These are phyloP conservation scores for Coemansia sp. DNA, from an alignment of 192 early-diverging fungal species.

Conservation along the genomic window DNA sequence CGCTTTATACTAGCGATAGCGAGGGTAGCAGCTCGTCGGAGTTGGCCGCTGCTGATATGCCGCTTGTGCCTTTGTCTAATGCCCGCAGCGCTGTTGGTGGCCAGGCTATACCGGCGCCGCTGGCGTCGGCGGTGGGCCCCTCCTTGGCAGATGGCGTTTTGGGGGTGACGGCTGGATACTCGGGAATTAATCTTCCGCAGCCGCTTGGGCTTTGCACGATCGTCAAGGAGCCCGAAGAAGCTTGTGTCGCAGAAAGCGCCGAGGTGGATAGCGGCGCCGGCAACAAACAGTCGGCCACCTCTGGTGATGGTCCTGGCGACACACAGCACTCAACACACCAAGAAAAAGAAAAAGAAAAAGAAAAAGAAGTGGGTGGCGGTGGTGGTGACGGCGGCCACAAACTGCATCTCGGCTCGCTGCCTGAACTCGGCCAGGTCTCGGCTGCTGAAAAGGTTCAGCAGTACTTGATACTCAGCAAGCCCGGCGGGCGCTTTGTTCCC, in stretches of 20 bases:
- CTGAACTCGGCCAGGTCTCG: not conserved
- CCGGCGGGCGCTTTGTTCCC: slow-evolving; percentile 54
- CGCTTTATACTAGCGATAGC: slow-evolving; percentile 20
- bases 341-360: not conserved
- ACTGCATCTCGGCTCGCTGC: not conserved
- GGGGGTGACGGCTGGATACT: not conserved
- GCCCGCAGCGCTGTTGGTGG: too few species aligned
- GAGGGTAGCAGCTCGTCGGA: slow-evolving; percentile 10
- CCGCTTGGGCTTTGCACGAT: slow-evolving; percentile 22
- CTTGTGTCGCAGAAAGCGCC: not conserved
- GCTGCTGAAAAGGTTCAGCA: slow-evolving; percentile 10
- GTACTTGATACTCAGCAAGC: slow-evolving; percentile 55
- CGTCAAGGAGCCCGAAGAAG: not conserved
- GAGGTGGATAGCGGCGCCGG: not conserved
- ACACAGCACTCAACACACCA: not conserved
- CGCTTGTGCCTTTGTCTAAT: not conserved
- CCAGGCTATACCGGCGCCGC: too few species aligned
- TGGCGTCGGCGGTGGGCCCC: not conserved
- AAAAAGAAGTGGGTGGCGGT: too few species aligned
- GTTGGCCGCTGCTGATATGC: not conserved
- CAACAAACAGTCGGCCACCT: not conserved
- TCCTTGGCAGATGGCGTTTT: not conserved
- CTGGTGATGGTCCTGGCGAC: not conserved
- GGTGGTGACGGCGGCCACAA: not conserved
- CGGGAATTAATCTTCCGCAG: slow-evolving; percentile 28